Evolutionary conservation across 1,284 basidiomycete genomes (phyloP).

Genomic region (Ustilago shanxiensis): DNA sequence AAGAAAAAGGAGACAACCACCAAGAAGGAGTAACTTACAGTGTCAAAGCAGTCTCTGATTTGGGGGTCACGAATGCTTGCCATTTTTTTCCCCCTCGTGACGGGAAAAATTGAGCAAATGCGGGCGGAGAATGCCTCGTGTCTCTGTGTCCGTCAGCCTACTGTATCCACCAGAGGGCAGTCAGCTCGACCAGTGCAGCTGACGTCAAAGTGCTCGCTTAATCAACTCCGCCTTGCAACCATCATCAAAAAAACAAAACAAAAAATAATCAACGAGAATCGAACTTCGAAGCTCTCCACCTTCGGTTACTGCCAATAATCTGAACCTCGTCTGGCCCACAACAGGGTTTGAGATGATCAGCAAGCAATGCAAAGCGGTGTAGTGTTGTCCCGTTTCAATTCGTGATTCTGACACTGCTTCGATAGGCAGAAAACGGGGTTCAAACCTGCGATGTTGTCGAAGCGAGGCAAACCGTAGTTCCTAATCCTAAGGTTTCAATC

Average conservation of each 20-base stretch:
- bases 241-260: too few relatives aligned
- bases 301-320: background rate
- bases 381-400: background rate
- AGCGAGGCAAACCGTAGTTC: background rate
- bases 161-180: too few relatives aligned
- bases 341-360: background rate
- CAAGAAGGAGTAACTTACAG: too few relatives aligned
- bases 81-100: background rate
- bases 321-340: background rate
- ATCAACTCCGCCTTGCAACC: constrained; percentile 28
- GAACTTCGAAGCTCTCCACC: constrained; percentile 8
- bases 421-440: constrained; percentile 3
- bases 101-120: background rate
- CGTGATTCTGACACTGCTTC: too few relatives aligned
- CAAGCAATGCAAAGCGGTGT: background rate
- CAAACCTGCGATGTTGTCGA: background rate
- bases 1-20: background rate
- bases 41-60: background rate
- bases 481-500: background rate
- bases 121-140: background rate
- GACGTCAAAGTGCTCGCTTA: constrained; percentile 27
- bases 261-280: background rate
- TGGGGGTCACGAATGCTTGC: background rate
- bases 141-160: background rate
- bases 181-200: background rate